These are phyloP conservation scores for Proliferodiscus dingleyae DNA, from an alignment of 2,329 filamentous ascomycete species.

Conservation along the genomic window DNA sequence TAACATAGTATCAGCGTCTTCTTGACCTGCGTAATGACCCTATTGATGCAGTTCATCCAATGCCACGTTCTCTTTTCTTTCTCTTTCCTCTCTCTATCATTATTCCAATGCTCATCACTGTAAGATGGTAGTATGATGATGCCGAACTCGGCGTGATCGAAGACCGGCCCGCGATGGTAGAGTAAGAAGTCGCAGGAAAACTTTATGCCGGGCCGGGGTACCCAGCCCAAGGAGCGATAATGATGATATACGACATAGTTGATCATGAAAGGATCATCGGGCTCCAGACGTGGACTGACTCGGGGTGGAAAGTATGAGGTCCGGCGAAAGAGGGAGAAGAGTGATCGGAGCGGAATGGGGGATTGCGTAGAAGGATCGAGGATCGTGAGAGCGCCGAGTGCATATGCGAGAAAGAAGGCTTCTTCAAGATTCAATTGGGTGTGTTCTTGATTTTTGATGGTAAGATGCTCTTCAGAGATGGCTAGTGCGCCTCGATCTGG, in stretches of 20 bases:
- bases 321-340: slow-evolving; percentile 63
- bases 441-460: slow-evolving; percentile 63
- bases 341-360: slow-evolving; percentile 35
- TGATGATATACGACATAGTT: slow-evolving; percentile 92
- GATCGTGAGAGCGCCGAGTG: slow-evolving; percentile 68
- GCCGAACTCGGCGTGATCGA: slow-evolving; percentile 92
- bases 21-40: slow-evolving; percentile 82
- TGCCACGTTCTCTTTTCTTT: slow-evolving; percentile 59
- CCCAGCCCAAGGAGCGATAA: slow-evolving; percentile 92
- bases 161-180: slow-evolving; percentile 88
- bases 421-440: slow-evolving; percentile 90
- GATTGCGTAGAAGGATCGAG: slow-evolving; percentile 33
- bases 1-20: slow-evolving; percentile 89
- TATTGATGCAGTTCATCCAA: slow-evolving; percentile 84
- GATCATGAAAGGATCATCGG: slow-evolving; percentile 80
- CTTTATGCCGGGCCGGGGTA: slow-evolving; percentile 86
- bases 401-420: slow-evolving; percentile 84
- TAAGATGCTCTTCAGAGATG: slow-evolving; percentile 23
- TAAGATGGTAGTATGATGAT: slow-evolving; percentile 82
- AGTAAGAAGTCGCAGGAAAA: slow-evolving; percentile 94
- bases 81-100: slow-evolving; percentile 45
- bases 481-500: slow-evolving; percentile 16
- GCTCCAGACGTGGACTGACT: slow-evolving; percentile 43
- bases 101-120: slow-evolving; percentile 64
- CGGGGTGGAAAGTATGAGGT: slow-evolving; percentile 64